Conservation (phyloP, 2,329 filamentous ascomycete species). For the Paracoccidioides brasiliensis region DNA sequence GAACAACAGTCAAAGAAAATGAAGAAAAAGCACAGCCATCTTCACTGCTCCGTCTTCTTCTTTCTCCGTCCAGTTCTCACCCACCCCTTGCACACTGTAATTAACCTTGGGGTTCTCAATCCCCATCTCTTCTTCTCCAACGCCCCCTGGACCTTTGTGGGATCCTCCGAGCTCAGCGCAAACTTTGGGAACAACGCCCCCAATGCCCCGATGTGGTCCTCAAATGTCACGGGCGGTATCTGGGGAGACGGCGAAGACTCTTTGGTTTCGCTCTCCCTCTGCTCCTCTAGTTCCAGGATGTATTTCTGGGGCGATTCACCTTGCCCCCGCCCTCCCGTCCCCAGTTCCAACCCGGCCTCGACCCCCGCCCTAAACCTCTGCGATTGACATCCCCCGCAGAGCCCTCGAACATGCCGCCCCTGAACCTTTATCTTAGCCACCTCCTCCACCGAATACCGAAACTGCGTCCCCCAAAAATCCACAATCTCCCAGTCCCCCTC, state of each 20-base stretch:
- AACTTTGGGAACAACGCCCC: no score
- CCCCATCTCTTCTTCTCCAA: not conserved
- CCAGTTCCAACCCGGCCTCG: no score
- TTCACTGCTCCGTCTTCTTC: not conserved
- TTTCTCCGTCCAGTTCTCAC: not conserved
- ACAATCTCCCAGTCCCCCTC: not conserved
- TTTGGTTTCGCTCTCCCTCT: no score
- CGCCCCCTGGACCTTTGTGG: no score
- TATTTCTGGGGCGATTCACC: not conserved
- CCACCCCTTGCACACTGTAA: not conserved
- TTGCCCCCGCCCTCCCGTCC: not conserved
- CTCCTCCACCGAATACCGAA: not conserved
- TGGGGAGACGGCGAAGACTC: no score
- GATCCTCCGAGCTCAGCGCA: no score
- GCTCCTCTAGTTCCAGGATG: no score
- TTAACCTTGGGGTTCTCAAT: not conserved
- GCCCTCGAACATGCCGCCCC: not conserved
- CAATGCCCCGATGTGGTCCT: no score
- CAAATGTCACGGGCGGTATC: no score
- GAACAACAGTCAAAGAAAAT: not conserved
- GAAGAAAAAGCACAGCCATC: not conserved
- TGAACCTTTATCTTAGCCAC: not conserved
- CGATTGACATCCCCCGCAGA: not conserved
- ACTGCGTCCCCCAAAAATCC: not conserved
- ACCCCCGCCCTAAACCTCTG: not conserved